Evolutionary conservation across 2,329 filamentous ascomycete species (phyloP).

Genomic region (Drechslera avenae): DNA sequence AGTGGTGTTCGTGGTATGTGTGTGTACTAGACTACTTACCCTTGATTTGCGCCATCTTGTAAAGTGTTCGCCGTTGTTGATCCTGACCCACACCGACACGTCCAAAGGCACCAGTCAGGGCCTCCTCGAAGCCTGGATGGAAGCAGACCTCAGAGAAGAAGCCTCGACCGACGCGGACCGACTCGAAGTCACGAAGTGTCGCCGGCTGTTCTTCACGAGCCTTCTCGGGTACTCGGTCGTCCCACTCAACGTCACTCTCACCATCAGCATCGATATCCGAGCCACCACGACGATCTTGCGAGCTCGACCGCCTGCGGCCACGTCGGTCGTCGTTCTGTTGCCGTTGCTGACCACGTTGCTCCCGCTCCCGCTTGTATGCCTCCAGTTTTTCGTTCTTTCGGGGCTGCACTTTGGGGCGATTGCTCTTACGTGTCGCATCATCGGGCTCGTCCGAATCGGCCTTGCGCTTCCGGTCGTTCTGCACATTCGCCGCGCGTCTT

Average conservation of each 20-base stretch:
- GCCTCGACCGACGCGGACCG: conserved; percentile 79
- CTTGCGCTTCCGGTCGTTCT: conserved; percentile 72
- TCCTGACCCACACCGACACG: conserved; percentile 84
- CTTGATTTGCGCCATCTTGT: conserved; percentile 88
- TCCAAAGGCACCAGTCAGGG: conserved; percentile 82
- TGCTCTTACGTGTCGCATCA: conserved; percentile 73
- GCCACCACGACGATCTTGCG: conserved; percentile 45
- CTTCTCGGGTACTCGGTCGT: conserved; percentile 59
- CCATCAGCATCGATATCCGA: conserved; percentile 69
- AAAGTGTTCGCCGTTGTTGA: conserved; percentile 74
- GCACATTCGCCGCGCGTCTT: conserved; percentile 70
- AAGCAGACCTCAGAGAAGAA: conserved; percentile 93
- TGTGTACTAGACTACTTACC: conserved; percentile 55
- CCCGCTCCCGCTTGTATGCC: conserved; percentile 59
- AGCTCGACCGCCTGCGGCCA: conserved; percentile 52
- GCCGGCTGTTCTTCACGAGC: conserved; percentile 70
- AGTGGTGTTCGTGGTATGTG: conserved; percentile 19
- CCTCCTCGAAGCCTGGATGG: conserved; percentile 83
- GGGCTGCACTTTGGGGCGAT: conserved; percentile 53
- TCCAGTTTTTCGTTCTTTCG: conserved; percentile 78
- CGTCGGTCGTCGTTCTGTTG: conserved; percentile 56
- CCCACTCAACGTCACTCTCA: conserved; percentile 79
- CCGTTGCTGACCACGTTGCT: conserved; percentile 64
- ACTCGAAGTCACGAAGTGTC: conserved; percentile 80
- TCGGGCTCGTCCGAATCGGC: conserved; percentile 79